Evolutionary conservation across 345 rosid species (phyloP), one percentile per base, ranked within the genome.

Genomic region (Linum lewisii): DNA sequence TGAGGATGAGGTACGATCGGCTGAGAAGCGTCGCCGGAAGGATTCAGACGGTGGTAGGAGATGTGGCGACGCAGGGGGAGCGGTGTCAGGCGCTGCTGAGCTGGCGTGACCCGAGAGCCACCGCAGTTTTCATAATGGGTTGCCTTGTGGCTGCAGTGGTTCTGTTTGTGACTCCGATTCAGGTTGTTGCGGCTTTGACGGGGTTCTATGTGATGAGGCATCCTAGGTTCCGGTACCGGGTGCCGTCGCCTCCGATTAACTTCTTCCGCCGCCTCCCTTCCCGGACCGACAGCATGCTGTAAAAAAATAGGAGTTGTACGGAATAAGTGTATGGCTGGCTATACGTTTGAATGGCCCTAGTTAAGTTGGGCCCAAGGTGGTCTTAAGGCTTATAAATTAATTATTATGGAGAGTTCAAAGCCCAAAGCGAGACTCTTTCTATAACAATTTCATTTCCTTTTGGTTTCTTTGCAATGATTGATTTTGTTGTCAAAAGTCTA

Each of bases 41-140:
- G 70, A 71, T 71, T 19, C 75, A 71, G 59, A 66, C 70, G 24
- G 75, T 71, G 44, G 60, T 71, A 9, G 75, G 75, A 11, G 75
- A 71, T 58, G 62, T 71, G n/a, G 75, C 75, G 53, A 71, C 75
- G n/a, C 75, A 71, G 62, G 75, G 75, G 57, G 75, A 71, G 67
- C 50, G 75, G 57, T 66, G 66, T 34, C 75, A 66, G 60, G 65
- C 75, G 42, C 57, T 71, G 37, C 34, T 71, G 53, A 71, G 75
- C 61, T 71, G 75, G 75, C 67, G 75, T 22, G 75, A 71, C 50
- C 67, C 75, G 0, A 62, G 75, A 10, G 75, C 75, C 18, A 51
- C 70, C 26, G 66, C 71, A 42, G 62, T 71, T 36, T 71, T 61
- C 24, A 49, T 71, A 20, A 13, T 62, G 24, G 66, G 66, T 57